Evolutionary conservation across 306 rosid genomes (phyloP).

Genomic region (Clitoria ternatea): DNA sequence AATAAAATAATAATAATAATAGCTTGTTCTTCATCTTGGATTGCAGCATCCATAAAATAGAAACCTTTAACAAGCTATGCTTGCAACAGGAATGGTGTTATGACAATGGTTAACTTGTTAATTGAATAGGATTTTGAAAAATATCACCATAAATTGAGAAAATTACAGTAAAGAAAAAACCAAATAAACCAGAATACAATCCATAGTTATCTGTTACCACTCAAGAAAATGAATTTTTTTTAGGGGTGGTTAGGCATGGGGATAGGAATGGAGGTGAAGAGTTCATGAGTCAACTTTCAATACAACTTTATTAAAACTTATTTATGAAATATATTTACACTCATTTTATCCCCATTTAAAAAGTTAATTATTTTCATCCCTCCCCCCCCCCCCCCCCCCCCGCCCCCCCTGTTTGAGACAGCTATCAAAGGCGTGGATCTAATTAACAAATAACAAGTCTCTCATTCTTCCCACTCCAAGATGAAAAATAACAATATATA

Average conservation of each 20-base stretch:
- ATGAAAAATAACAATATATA: background rate
- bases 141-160: background rate
- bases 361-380: background rate
- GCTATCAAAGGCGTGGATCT: background rate
- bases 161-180: background rate
- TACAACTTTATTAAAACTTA: background rate
- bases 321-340: background rate
- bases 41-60: background rate
- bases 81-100: background rate
- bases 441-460: background rate
- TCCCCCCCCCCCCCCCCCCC: background rate
- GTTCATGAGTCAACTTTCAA: background rate
- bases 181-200: background rate
- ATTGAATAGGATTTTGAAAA: background rate
- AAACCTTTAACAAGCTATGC: constrained; percentile 8
- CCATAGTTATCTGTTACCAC: background rate
- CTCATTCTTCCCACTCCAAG: background rate
- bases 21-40: constrained; percentile 8
- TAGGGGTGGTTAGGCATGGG: background rate
- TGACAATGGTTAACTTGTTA: background rate
- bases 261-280: background rate
- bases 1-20: background rate
- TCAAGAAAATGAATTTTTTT: background rate
- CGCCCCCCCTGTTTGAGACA: background rate
- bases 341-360: background rate